phyloP scores from a whole-genome alignment of 2,329 filamentous ascomycete species.

The Phaeosphaeria sp. region DNA sequence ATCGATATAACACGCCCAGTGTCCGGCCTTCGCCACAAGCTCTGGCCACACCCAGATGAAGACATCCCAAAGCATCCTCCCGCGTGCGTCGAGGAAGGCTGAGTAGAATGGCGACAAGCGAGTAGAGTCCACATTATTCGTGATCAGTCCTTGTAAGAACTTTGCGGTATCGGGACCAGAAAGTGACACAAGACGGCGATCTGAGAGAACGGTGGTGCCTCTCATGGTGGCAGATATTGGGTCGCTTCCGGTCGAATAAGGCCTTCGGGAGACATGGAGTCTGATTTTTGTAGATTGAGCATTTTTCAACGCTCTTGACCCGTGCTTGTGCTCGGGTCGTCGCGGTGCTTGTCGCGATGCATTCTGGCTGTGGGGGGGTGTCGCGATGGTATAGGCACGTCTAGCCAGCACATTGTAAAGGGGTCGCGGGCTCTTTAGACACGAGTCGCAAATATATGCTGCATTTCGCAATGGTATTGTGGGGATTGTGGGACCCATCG shows the following conservation, averaged over 20 bases:
- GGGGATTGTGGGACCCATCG: slow-evolving; percentile 17
- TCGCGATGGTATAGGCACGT: slow-evolving; percentile 15
- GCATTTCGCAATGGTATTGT: slow-evolving; percentile 4
- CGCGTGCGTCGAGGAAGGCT: slow-evolving; percentile 82
- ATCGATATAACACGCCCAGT: slow-evolving; percentile 77
- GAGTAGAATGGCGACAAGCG: slow-evolving; percentile 63
- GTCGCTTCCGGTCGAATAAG: slow-evolving; percentile 11
- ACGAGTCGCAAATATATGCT: slow-evolving; percentile 29
- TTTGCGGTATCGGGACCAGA: slow-evolving; percentile 79
- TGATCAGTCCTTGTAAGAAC: slow-evolving; percentile 89
- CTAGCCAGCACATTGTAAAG: slow-evolving; percentile 5
- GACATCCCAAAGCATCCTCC: slow-evolving; percentile 85
- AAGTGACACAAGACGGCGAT: slow-evolving; percentile 79
- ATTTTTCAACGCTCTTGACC: not conserved
- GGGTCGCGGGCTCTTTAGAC: slow-evolving; percentile 12
- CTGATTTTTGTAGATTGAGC: not conserved
- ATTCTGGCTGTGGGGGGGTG: slow-evolving; percentile 7
- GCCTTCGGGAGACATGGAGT: not conserved
- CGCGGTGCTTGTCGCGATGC: slow-evolving; percentile 26
- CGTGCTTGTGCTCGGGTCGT: not conserved
- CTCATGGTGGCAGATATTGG: slow-evolving; percentile 47
- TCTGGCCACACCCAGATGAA: slow-evolving; percentile 71
- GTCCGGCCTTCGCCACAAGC: slow-evolving; percentile 31
- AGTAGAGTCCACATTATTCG: slow-evolving; percentile 68
- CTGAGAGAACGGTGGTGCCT: slow-evolving; percentile 65